Evolutionary conservation across 345 rosid species (phyloP), one percentile per base, ranked within the genome.

Genomic region (Gynandropsis gynandra): DNA sequence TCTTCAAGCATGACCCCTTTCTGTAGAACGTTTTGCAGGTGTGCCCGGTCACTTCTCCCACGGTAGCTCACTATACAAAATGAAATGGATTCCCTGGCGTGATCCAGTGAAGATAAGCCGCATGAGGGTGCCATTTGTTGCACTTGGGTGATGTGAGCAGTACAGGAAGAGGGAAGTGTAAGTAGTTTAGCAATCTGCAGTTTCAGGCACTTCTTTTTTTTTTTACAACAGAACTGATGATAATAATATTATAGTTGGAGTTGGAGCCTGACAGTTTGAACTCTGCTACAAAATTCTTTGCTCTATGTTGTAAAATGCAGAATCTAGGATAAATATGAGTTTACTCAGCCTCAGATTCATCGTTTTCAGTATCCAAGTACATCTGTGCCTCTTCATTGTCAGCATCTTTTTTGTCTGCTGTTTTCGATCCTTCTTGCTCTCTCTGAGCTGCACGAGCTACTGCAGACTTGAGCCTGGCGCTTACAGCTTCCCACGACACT

Each of bases 401-500:
- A 7, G 44, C 46, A 14, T 12, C 42, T 39, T 60, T 50, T 32
- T 59, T 76, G 62, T 46, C 65, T 56, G 71, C 76, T 17, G 53
- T 73, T 47, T 48, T 65, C 51, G 69, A 64, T 62, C 81, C 80
- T 74, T 83, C 86, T 52, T 46, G 37, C 52, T 81, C 89, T 61
- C 87, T 83, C 66, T 74, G 78, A 3, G 72, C 50, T 17, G 68
- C 83, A 56, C 54, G 55, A 47, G 80, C 81, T 54, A 76, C 73
- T n/a, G 98, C 95, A 59, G 52, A 51, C 63, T 80, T 83, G 10
- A 85, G 81, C 58, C 98, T 79, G 11, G 61, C 38, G 61, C 81
- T 73, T 11, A 81, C 90, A n/a, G 75, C 78, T 61, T 87, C 88
- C 98, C 96, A 87, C 41, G 96, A 92, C 5, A 87, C 95, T 20